Evolutionary conservation across 2,329 filamentous ascomycete species (phyloP), one percentile per base, ranked within the genome.

Genomic region (Cladorrhinum sp.): DNA sequence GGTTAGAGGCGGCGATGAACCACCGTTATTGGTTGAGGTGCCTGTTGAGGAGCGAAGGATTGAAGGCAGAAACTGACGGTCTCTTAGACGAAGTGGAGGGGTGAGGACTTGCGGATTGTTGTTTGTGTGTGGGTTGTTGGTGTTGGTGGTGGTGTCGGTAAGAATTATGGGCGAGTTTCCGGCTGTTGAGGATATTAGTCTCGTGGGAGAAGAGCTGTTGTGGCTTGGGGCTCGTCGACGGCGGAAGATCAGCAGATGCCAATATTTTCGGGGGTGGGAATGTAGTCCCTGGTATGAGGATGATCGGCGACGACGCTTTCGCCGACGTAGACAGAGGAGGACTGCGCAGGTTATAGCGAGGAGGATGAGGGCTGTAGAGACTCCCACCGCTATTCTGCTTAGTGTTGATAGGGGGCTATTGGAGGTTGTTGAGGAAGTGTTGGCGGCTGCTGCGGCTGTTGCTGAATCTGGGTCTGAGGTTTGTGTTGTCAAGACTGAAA

Each of bases 11-110:
- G 71, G 69, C 2, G 72, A 71, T 1, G 65, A 58, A 41, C n/a
- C 16, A 10, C 16, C n/a, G 16, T 45, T 22, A 4, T 22, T 22
- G 67, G 62, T 48, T 29, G n/a, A 13, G 6, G 58, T 55, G 27
- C 60, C 57, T 23, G 41, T 20, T 6, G 41, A 45, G 6, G 66
- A 64, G 8, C 66, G 69, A 25, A 74, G 67, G 13, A 75, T 67
- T 3, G 75, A 71, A 1, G 77, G 72, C 18, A 83, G 74, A 41
- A 52, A 73, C 36, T 70, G 76, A 5, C 80, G 75, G 55, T 82
- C 79, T 55, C 77, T 74, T 1, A 84, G 75, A 18, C 79, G 76
- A 1, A 76, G 76, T 0, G 81, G 81, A 1, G 81, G 80, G 0
- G 76, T 79, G 23, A 79, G 65, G 0, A 73, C 13, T 73, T 1